These are phyloP conservation scores for Conoideocrella luteorostrata DNA, from an alignment of 2,329 filamentous ascomycete genomes.

Conservation along the genomic window DNA sequence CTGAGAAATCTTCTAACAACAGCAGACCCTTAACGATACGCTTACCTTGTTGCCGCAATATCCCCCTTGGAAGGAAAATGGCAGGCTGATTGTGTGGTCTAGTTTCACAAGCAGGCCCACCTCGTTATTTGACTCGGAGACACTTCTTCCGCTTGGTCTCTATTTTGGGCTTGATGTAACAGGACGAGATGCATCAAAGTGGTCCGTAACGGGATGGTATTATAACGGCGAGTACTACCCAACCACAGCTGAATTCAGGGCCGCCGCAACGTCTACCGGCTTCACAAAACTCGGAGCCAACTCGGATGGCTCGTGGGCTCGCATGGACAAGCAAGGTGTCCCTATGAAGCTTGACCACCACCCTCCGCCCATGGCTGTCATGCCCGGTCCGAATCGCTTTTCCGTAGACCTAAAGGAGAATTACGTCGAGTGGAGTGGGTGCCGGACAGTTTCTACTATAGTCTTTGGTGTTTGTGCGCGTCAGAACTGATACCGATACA, in stretches of 20 bases:
- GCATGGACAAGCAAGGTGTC: constrained; percentile 33
- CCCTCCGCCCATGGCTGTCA: constrained; percentile 9
- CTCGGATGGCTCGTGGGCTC: constrained; percentile 40
- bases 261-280: constrained; percentile 32
- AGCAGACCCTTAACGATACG: constrained; percentile 14
- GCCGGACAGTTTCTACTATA: background rate
- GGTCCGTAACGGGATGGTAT: constrained; percentile 46
- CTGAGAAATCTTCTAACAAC: background rate
- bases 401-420: constrained; percentile 12
- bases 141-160: constrained; percentile 39
- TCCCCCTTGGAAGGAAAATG: constrained; percentile 27
- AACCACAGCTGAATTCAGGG: constrained; percentile 39
- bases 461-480: background rate
- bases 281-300: constrained; percentile 42
- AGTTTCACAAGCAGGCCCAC: constrained; percentile 34
- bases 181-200: constrained; percentile 41
- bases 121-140: constrained; percentile 33
- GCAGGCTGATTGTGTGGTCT: constrained; percentile 40
- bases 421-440: constrained; percentile 12
- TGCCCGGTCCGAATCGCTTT: constrained; percentile 7
- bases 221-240: constrained; percentile 49
- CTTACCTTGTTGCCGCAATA: background rate
- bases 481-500: constrained; percentile 15
- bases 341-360: constrained; percentile 10
- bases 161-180: constrained; percentile 41